Percentiles rank a stretch among this genome's conserved stretches.
Evolutionary conservation across 1,284 basidiomycete genomes (phyloP).

Genomic region (Irpex sp.): DNA sequence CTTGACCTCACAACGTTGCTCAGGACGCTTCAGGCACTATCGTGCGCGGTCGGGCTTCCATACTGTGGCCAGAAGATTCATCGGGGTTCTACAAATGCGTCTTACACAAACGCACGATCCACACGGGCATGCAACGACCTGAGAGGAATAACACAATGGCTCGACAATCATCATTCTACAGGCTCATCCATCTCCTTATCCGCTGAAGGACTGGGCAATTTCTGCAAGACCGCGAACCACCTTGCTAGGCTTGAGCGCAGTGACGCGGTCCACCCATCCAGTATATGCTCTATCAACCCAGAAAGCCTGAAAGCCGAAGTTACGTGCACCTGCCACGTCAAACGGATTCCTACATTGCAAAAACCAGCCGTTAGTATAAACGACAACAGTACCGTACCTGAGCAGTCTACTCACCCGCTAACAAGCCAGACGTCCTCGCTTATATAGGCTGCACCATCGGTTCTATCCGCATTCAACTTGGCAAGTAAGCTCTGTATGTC

Average conservation of each 20-base stretch:
- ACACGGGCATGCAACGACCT: too few relatives aligned
- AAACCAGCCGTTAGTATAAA: background rate
- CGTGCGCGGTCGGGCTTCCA: background rate
- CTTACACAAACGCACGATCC: too few relatives aligned
- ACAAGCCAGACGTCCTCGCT: conserved; percentile 28
- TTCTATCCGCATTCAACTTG: conserved; percentile 12
- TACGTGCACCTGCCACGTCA: conserved; percentile 30
- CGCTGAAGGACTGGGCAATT: conserved; percentile 8
- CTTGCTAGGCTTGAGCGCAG: conserved; percentile 13
- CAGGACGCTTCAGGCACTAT: background rate
- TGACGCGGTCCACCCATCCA: conserved; percentile 27
- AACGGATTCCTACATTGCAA: conserved; percentile 27
- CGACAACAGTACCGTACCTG: too few relatives aligned
- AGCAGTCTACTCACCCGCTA: conserved; percentile 31
- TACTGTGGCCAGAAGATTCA: background rate
- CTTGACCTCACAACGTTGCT: background rate
- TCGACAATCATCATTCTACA: too few relatives aligned
- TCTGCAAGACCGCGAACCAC: conserved; percentile 20
- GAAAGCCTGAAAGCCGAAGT: conserved; percentile 25
- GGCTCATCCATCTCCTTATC: background rate
- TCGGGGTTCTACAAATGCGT: background rate
- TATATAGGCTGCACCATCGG: background rate
- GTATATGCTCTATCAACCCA: conserved; percentile 28
- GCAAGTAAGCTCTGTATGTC: conserved; percentile 25
- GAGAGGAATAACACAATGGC: too few relatives aligned